Evolutionary conservation across 2,329 filamentous ascomycete genomes (phyloP).

Genomic region (Fusarium sp.): DNA sequence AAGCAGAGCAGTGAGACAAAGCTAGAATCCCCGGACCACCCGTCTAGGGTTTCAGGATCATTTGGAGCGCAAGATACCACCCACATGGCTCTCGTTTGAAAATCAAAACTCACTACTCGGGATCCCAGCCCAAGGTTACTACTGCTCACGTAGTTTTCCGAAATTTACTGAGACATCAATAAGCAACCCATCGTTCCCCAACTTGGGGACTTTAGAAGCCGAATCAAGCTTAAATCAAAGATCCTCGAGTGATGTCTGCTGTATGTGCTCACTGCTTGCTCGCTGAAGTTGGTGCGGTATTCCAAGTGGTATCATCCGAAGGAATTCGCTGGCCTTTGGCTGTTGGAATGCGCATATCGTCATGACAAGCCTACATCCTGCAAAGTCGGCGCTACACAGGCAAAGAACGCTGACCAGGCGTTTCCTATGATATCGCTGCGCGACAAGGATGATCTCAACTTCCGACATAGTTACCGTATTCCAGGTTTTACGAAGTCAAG

Average conservation of each 20-base stretch:
- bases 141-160: slow-evolving; percentile 18
- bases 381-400: slow-evolving; percentile 47
- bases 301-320: slow-evolving; percentile 49
- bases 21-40: slow-evolving; percentile 21
- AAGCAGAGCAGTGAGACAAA: slow-evolving; percentile 53
- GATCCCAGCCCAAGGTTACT: slow-evolving; percentile 36
- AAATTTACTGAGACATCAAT: slow-evolving; percentile 4
- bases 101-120: slow-evolving; percentile 39
- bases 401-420: slow-evolving; percentile 68
- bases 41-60: slow-evolving; percentile 15
- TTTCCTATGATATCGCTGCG: slow-evolving; percentile 60
- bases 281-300: slow-evolving; percentile 53
- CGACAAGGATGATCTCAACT: slow-evolving; percentile 74
- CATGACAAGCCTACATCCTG: slow-evolving; percentile 46
- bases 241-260: slow-evolving; percentile 36
- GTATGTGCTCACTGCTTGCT: slow-evolving; percentile 68
- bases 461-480: slow-evolving; percentile 57
- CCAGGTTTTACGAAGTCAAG: slow-evolving; percentile 49
- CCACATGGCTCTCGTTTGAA: slow-evolving; percentile 25
- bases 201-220: slow-evolving; percentile 11
- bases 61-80: slow-evolving; percentile 25
- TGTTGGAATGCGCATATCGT: slow-evolving; percentile 43
- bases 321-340: slow-evolving; percentile 44
- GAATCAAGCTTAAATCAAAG: slow-evolving; percentile 15
- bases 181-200: slow-evolving; percentile 12